Conservation (phyloP, 805 yeast genomes). For the Ogataea zsoltii region DNA sequence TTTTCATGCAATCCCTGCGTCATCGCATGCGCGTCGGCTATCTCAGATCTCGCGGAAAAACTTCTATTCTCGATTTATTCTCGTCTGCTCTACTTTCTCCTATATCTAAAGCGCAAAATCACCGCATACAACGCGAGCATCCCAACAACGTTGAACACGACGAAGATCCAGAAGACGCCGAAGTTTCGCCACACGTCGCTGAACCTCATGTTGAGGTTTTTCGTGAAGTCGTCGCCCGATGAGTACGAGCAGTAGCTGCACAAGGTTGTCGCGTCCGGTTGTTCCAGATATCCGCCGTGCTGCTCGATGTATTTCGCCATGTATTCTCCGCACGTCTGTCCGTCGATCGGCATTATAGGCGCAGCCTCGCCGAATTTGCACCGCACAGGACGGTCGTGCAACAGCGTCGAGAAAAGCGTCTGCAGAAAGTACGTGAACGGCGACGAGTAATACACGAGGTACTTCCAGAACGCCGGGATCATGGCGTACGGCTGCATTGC, state of each 20-base stretch:
- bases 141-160: slow-evolving; percentile 44
- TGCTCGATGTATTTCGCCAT: slow-evolving; percentile 35
- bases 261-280: slow-evolving; percentile 24
- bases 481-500: slow-evolving; percentile 43
- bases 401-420: slow-evolving; percentile 40
- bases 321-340: slow-evolving; percentile 52
- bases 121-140: slow-evolving; percentile 26
- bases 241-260: slow-evolving; percentile 28
- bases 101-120: too few species aligned
- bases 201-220: slow-evolving; percentile 16
- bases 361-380: slow-evolving; percentile 41
- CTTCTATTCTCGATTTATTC: too few species aligned
- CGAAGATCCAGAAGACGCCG: slow-evolving; percentile 37
- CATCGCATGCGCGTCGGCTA: too few species aligned
- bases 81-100: too few species aligned
- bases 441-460: slow-evolving; percentile 39
- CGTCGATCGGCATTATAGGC: slow-evolving; percentile 43
- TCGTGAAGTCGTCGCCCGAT: slow-evolving; percentile 24
- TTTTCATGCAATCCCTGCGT: too few species aligned
- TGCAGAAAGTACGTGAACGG: slow-evolving; percentile 52
- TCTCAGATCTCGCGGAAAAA: too few species aligned
- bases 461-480: slow-evolving; percentile 53
- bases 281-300: slow-evolving; percentile 46
- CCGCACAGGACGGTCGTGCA: slow-evolving; percentile 39
- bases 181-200: slow-evolving; percentile 29